Evolutionary conservation across 1,284 basidiomycete genomes (phyloP), one percentile per base, ranked within the genome.

Genomic region (Fistulinella cinereoalba): DNA sequence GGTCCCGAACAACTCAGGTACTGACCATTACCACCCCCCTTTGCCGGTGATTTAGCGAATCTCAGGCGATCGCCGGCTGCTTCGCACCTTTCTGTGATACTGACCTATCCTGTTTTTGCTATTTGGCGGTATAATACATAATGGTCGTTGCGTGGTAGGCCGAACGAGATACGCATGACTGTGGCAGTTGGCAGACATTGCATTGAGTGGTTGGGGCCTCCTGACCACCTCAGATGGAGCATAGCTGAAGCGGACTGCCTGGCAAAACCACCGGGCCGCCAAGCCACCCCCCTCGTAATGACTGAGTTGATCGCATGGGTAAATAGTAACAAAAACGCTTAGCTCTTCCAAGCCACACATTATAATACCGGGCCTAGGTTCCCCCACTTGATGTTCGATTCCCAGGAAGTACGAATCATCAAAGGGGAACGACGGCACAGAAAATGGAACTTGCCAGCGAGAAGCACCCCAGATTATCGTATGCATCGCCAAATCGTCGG

Each of bases 221-320:
- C 15, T 15, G 28, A 31, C 28, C 5, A 12, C 28, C 28, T 13
- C 4, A 4, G 5, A n/a, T n/a, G n/a, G n/a, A n/a, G n/a, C 6
- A 6, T 7, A 4, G 11, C 11, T 4, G 51, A 57, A 51, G 36
- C 43, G 43, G 29, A 7, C 27, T 34, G 19, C 16, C 32, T 46
- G 50, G 46, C 58, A 43, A 55, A 43, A 55, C 47, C 15, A 9
- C 40, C 56, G 48, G 56, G n/a, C 48, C 54, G 56, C 56, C 39
- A 50, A 48, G 41, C 38, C 37, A 40, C 12, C 31, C 18, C 41
- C 46, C 55, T 58, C 57, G 55, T 60, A 62, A 64, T 64, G 53
- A 46, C 53, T 46, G 46, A 51, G 46, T 21, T 46, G 46, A 49
- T 40, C 46, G 48, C 48, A 50, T 33, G 62, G 49, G 44, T 56